phyloP scores from a whole-genome alignment of 306 rosid species.

The cucumber (Cucumis sativus) region Cucumber_9930_V3 NC_026657.2:23459501-23460000 shows the following conservation, averaged over 20 bases:
- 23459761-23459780: constrained; percentile 79
- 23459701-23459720: constrained; percentile 86
- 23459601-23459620: constrained; percentile 39
- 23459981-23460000: constrained; percentile 7
- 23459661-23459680: constrained; percentile 47
- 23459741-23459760: constrained; percentile 70
- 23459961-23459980: constrained; percentile 40
- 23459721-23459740: constrained; percentile 60
- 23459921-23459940: constrained; percentile 61
- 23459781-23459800: constrained; percentile 89
- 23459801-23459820: constrained; percentile 67
- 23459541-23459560: constrained; percentile 39
- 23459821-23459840: constrained; percentile 53
- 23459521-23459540: constrained; percentile 73
- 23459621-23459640: constrained; percentile 30
- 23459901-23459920: constrained; percentile 72
- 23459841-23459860: constrained; percentile 57
- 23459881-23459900: constrained; percentile 50
- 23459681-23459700: constrained; percentile 81
- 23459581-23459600: constrained; percentile 65
- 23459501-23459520: constrained; percentile 57
- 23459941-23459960: constrained; percentile 84
- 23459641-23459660: constrained; percentile 53
- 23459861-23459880: constrained; percentile 47
- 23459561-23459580: constrained; percentile 75